A percentile compares a stretch with the other conserved stretches of the same genome.
Conservation (phyloP, 345 rosid genomes). For the Camelina laxa region DNA sequence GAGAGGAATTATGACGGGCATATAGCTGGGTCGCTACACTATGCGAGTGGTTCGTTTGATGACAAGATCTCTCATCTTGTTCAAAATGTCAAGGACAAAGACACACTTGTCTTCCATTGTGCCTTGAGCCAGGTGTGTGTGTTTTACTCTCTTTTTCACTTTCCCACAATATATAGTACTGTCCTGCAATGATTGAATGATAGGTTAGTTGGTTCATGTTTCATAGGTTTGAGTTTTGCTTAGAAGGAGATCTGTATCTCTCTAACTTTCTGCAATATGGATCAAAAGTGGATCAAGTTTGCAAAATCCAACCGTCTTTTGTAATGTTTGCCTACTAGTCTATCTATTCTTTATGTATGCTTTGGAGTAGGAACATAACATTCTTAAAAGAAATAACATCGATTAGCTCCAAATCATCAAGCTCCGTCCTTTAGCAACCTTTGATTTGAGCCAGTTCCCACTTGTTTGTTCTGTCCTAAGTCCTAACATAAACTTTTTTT, state of each 20-base stretch:
- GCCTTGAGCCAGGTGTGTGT: slow-evolving; percentile 88
- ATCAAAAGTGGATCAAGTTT: background rate
- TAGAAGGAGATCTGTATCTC: background rate
- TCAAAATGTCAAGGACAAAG: slow-evolving; percentile 79
- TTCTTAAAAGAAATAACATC: slow-evolving; percentile 1
- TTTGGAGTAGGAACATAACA: background rate
- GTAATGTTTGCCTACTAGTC: background rate
- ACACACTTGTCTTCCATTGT: slow-evolving; percentile 95
- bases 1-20: slow-evolving; percentile 97
- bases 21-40: slow-evolving; percentile 87
- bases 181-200: background rate
- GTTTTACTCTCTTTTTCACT: background rate
- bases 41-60: slow-evolving; percentile 67
- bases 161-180: background rate
- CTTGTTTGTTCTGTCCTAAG: background rate
- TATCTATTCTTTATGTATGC: slow-evolving; percentile 11
- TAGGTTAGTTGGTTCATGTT: background rate
- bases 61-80: slow-evolving; percentile 80
- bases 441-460: background rate
- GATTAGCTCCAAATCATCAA: background rate
- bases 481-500: background rate
- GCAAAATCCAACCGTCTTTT: background rate
- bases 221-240: background rate
- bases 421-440: background rate
- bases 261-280: background rate